Conservation (phyloP, 768 basidiomycete genomes). For the Phlebiopsis gigantea region DNA sequence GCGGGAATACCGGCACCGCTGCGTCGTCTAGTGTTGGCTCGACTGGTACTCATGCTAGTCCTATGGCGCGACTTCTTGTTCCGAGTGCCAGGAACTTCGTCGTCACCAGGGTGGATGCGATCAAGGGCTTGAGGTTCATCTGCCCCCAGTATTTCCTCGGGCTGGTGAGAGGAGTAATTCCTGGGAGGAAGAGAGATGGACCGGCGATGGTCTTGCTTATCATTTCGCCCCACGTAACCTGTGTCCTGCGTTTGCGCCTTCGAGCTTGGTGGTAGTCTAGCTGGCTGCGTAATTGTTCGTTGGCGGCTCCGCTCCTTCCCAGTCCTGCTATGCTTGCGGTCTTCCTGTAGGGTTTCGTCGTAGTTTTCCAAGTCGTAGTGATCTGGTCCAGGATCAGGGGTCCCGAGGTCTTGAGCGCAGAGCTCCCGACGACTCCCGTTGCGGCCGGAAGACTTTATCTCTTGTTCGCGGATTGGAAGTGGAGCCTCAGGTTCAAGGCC, state of each 20-base stretch:
- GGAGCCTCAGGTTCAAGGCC: conserved; percentile 23
- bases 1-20: background rate
- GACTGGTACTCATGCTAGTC: conserved; percentile 3
- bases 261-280: background rate
- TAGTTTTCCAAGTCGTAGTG: background rate
- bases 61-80: conserved; percentile 7
- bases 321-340: background rate
- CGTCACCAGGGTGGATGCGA: background rate
- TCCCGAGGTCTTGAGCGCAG: background rate
- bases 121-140: too few species aligned
- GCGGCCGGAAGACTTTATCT: background rate
- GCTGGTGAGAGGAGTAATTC: background rate
- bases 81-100: background rate
- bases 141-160: too few species aligned
- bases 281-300: background rate
- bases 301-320: background rate
- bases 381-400: background rate
- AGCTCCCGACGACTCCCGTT: background rate
- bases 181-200: background rate
- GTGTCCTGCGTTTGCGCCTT: background rate
- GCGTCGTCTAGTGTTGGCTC: background rate
- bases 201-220: background rate
- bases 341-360: background rate
- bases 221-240: background rate
- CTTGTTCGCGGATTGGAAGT: background rate